Percentiles rank a stretch among this genome's conserved stretches.
These are phyloP conservation scores for Xylariaceae sp. DNA, from an alignment of 2,329 filamentous ascomycete species.

Conservation along the genomic window DNA sequence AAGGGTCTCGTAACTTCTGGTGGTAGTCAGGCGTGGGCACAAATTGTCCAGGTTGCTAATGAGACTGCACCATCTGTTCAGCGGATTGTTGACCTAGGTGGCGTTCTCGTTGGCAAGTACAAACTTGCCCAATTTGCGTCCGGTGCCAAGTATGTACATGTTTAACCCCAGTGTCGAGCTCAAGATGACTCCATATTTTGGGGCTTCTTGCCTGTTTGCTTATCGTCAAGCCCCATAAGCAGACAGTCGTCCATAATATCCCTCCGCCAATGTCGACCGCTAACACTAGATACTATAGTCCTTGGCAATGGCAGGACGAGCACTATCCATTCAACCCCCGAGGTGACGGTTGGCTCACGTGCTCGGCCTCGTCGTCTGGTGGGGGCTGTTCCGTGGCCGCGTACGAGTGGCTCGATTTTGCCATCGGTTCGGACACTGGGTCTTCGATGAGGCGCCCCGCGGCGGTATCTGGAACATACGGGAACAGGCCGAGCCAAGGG, in stretches of 20 bases:
- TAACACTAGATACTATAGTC: not conserved
- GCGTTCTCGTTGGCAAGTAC: conserved; percentile 39
- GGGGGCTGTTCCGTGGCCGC: conserved; percentile 39
- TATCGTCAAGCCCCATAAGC: no score
- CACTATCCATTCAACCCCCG: conserved; percentile 41
- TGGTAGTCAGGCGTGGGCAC: conserved; percentile 37
- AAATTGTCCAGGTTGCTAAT: conserved; percentile 30
- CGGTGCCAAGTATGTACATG: conserved; percentile 22
- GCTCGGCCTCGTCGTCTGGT: conserved; percentile 37
- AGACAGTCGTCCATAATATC: not conserved
- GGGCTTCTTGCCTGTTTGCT: no score
- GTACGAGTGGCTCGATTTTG: conserved; percentile 45
- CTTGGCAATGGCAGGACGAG: conserved; percentile 23
- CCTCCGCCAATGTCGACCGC: no score
- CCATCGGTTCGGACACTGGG: conserved; percentile 41
- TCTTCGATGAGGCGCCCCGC: conserved; percentile 33
- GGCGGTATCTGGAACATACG: conserved; percentile 33
- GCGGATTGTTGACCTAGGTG: conserved; percentile 39
- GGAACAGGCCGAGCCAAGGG: conserved; percentile 34
- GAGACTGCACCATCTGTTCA: conserved; percentile 38
- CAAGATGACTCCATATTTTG: no score
- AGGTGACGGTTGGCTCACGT: conserved; percentile 40
- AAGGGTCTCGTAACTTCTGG: conserved; percentile 39
- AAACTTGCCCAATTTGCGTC: conserved; percentile 41
- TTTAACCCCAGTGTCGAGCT: no score